A percentile compares a stretch with the other conserved stretches of the same genome.
Evolutionary conservation across 192 early-diverging fungal species (phyloP).

Genomic region (Obelidium mucronatum): DNA sequence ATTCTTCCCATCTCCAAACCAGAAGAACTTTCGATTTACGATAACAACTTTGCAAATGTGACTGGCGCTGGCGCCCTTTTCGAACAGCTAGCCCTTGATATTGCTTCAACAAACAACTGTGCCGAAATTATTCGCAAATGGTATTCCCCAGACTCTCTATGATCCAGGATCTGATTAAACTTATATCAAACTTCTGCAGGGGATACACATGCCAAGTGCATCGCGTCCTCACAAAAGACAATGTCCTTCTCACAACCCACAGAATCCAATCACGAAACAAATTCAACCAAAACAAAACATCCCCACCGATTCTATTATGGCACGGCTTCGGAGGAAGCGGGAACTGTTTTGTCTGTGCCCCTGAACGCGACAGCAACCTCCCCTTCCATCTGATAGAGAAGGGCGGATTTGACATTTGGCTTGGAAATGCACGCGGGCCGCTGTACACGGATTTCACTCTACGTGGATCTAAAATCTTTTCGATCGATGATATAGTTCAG

Average conservation of each 20-base stretch:
- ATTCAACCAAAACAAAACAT: too few relatives aligned
- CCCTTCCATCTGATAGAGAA: constrained; percentile 73
- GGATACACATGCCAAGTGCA: constrained; percentile 77
- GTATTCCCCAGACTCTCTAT: too few relatives aligned
- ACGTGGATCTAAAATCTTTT: constrained; percentile 66
- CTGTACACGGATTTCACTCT: constrained; percentile 79
- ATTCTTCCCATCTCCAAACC: too few relatives aligned
- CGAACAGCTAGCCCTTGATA: too few relatives aligned
- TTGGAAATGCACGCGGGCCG: constrained; percentile 88
- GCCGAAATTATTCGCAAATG: too few relatives aligned
- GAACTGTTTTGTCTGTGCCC: constrained; percentile 82
- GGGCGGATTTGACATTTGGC: constrained; percentile 83
- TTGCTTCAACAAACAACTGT: too few relatives aligned
- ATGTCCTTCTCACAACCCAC: constrained; percentile 75
- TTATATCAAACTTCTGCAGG: too few relatives aligned
- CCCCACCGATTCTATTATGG: constrained; percentile 76
- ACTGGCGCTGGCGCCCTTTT: too few relatives aligned
- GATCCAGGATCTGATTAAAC: too few relatives aligned
- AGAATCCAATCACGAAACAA: too few relatives aligned
- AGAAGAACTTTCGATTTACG: too few relatives aligned
- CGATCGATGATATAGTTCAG: constrained; percentile 81
- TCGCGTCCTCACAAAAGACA: constrained; percentile 75
- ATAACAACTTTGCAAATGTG: too few relatives aligned
- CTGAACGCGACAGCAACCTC: constrained; percentile 73
- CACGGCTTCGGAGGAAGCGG: constrained; percentile 88